These are phyloP conservation scores for Scenedesmus sp. DNA, from an alignment of 163 green algal genomes.

Conservation along the genomic window DNA sequence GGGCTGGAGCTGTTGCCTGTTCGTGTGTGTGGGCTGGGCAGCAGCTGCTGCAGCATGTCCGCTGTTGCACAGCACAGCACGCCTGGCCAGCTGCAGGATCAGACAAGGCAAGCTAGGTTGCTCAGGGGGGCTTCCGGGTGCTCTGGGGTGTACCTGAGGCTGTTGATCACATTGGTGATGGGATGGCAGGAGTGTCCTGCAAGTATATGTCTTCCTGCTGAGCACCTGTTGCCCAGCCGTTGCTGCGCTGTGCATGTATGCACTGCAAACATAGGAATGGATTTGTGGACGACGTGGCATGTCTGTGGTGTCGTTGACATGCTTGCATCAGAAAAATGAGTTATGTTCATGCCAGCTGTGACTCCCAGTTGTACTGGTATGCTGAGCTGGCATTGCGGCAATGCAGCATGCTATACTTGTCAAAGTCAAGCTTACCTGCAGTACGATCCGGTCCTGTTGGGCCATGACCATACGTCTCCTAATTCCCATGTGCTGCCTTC, in stretches of 20 bases:
- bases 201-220: background rate
- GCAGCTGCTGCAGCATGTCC: background rate
- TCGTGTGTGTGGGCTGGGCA: background rate
- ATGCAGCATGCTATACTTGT: background rate
- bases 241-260: background rate
- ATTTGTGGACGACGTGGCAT: no score
- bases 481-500: background rate
- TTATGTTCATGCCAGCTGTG: background rate
- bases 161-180: background rate
- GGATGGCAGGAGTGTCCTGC: background rate
- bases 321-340: background rate
- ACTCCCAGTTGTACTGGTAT: background rate
- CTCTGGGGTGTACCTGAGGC: background rate
- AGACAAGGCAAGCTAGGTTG: background rate
- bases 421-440: background rate
- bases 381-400: background rate
- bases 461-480: background rate
- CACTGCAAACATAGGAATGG: no score
- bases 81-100: constrained; percentile 25
- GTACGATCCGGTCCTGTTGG: constrained; percentile 24
- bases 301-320: no score
- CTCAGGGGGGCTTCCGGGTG: background rate
- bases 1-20: background rate
- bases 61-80: constrained; percentile 22
- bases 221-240: background rate